Percentiles rank a stretch among this genome's conserved stretches.
phyloP scores from a whole-genome alignment of 805 yeast genomes.

The Candida cerambycidarum region DNA sequence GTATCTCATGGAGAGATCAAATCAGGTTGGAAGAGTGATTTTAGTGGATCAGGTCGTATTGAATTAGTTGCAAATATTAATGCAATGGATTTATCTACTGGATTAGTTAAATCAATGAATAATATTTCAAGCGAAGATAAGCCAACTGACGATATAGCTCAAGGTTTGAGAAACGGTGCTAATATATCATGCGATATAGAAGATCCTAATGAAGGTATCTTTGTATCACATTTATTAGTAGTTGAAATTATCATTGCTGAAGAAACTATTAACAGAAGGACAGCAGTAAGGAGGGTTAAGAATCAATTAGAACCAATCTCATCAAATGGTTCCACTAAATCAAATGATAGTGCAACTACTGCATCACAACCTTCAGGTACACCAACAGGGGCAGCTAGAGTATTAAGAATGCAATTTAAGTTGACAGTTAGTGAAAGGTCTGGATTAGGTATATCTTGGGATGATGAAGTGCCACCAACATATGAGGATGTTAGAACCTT shows the following conservation, averaged over 20 bases:
- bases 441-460: slow-evolving; percentile 97
- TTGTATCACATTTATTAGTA: slow-evolving; percentile 71
- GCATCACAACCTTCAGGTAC: slow-evolving; percentile 46
- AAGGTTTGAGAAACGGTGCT: slow-evolving; percentile 36
- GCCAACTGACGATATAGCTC: slow-evolving; percentile 23
- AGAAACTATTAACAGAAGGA: slow-evolving; percentile 49
- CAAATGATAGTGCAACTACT: slow-evolving; percentile 3
- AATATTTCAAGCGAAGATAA: slow-evolving; percentile 41
- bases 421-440: slow-evolving; percentile 82
- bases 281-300: slow-evolving; percentile 5
- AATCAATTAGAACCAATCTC: slow-evolving; percentile 26
- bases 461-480: slow-evolving; percentile 97
- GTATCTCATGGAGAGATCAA: slow-evolving; percentile 79
- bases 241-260: slow-evolving; percentile 95
- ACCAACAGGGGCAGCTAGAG: slow-evolving; percentile 94
- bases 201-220: slow-evolving; percentile 78
- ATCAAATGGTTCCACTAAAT: slow-evolving; percentile 21
- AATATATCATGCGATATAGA: slow-evolving; percentile 77
- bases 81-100: slow-evolving; percentile 58
- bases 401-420: slow-evolving; percentile 90
- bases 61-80: slow-evolving; percentile 75
- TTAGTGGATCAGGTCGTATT: slow-evolving; percentile 70
- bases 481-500: slow-evolving; percentile 80
- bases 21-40: slow-evolving; percentile 95
- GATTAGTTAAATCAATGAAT: slow-evolving; percentile 45